phyloP scores from a whole-genome alignment of 2,329 filamentous ascomycete species.

The Colletotrichum australisinense region DNA sequence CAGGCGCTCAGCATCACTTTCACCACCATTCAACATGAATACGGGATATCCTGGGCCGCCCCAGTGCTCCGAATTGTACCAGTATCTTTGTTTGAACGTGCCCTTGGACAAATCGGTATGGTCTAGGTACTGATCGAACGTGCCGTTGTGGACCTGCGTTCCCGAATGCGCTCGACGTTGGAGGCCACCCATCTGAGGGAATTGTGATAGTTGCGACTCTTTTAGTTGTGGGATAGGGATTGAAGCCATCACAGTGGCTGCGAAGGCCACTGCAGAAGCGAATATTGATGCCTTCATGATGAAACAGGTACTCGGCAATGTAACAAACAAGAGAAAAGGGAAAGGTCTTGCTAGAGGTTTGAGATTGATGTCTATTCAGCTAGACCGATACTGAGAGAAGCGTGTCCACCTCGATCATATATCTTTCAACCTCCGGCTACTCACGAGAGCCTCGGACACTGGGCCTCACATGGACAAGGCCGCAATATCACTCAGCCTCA shows the following conservation, averaged over 20 bases:
- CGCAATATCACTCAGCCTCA: neutral
- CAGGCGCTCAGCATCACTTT: neutral
- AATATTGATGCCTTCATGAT: conserved; percentile 7
- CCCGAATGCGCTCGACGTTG: neutral
- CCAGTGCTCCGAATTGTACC: conserved; percentile 30
- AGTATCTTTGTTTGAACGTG: conserved; percentile 29
- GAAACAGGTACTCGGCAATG: neutral
- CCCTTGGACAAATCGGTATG: conserved; percentile 27
- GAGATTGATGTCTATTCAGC: too few relatives aligned
- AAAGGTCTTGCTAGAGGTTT: neutral
- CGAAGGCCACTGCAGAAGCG: neutral
- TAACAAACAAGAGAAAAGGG: neutral
- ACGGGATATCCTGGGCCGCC: conserved; percentile 22
- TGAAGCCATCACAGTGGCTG: neutral
- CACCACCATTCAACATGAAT: conserved; percentile 29
- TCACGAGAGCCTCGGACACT: neutral
- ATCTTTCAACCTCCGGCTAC: neutral
- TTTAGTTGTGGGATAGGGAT: neutral
- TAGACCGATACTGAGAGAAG: neutral
- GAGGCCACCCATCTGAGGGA: neutral
- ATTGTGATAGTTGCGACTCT: too few relatives aligned
- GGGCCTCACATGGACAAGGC: neutral
- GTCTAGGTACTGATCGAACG: conserved; percentile 28
- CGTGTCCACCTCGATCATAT: neutral
- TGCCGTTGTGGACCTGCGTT: neutral